Conservation (phyloP, 2,329 filamentous ascomycete species). For the Dactylonectria macrodidyma region DNA sequence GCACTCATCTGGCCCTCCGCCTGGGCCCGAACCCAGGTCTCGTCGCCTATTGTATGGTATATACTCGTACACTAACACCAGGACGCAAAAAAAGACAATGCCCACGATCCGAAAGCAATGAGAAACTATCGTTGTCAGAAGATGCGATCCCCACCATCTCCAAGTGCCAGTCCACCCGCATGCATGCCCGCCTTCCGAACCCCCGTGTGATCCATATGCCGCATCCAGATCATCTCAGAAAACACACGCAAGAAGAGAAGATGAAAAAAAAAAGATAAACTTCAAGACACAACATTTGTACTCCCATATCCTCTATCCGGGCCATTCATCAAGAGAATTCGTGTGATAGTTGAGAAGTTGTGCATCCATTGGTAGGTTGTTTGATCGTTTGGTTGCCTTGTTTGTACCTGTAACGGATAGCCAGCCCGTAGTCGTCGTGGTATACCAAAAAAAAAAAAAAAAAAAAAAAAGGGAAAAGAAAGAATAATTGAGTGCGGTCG, state of each 20-base stretch:
- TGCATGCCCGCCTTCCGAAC: slow-evolving; percentile 15
- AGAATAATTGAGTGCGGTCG: slow-evolving; percentile 19
- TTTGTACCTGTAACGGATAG: slow-evolving; percentile 31
- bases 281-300: slow-evolving; percentile 39
- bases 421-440: slow-evolving; percentile 44
- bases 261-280: slow-evolving; percentile 22
- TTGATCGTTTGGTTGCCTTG: slow-evolving; percentile 9
- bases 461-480: slow-evolving; percentile 29
- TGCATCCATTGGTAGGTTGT: slow-evolving; percentile 40
- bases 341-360: slow-evolving; percentile 35
- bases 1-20: neutral
- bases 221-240: slow-evolving; percentile 18
- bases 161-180: slow-evolving; percentile 12
- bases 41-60: slow-evolving; percentile 30
- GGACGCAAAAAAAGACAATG: slow-evolving; percentile 9
- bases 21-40: neutral
- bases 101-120: slow-evolving; percentile 6
- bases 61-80: slow-evolving; percentile 33
- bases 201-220: slow-evolving; percentile 13
- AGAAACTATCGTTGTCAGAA: slow-evolving; percentile 1
- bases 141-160: slow-evolving; percentile 10
- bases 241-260: slow-evolving; percentile 20
- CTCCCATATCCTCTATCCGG: slow-evolving; percentile 49
- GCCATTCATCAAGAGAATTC: slow-evolving; percentile 44
- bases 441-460: slow-evolving; percentile 45